These are phyloP conservation scores for Platanthera zijinensis DNA, from an alignment of 106 monocot genomes.

Conservation along the genomic window DNA sequence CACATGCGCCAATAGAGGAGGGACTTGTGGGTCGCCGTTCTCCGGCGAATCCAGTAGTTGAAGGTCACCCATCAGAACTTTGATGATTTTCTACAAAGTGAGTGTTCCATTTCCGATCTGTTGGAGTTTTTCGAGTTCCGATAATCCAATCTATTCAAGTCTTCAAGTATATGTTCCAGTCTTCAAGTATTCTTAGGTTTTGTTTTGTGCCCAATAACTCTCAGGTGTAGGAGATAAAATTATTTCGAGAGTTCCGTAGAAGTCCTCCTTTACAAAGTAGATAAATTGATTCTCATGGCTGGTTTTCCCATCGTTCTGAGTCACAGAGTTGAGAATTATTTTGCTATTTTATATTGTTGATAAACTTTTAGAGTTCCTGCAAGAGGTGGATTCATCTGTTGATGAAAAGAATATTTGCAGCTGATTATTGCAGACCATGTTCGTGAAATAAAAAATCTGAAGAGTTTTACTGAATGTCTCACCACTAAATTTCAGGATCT, in stretches of 20 bases:
- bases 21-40: too few species aligned
- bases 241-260: slow-evolving; percentile 41
- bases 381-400: slow-evolving; percentile 22
- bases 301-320: slow-evolving; percentile 27
- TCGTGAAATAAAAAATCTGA: slow-evolving; percentile 51
- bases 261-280: slow-evolving; percentile 50
- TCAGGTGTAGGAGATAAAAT: slow-evolving; percentile 24
- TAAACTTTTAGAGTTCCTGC: slow-evolving; percentile 37
- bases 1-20: too few species aligned
- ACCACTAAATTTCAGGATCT: slow-evolving; percentile 24
- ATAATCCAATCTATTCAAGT: too few species aligned
- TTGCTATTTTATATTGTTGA: slow-evolving; percentile 49
- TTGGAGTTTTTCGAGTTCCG: too few species aligned
- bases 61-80: too few species aligned
- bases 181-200: too few species aligned
- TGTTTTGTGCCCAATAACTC: background rate
- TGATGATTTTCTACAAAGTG: too few species aligned
- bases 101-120: too few species aligned
- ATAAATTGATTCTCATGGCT: slow-evolving; percentile 20
- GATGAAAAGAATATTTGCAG: slow-evolving; percentile 63
- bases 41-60: too few species aligned
- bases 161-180: too few species aligned
- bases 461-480: slow-evolving; percentile 31
- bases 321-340: slow-evolving; percentile 7
- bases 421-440: slow-evolving; percentile 32